Conservation (phyloP, 495 filamentous ascomycete species). For the Tuber melanosporum region DNA sequence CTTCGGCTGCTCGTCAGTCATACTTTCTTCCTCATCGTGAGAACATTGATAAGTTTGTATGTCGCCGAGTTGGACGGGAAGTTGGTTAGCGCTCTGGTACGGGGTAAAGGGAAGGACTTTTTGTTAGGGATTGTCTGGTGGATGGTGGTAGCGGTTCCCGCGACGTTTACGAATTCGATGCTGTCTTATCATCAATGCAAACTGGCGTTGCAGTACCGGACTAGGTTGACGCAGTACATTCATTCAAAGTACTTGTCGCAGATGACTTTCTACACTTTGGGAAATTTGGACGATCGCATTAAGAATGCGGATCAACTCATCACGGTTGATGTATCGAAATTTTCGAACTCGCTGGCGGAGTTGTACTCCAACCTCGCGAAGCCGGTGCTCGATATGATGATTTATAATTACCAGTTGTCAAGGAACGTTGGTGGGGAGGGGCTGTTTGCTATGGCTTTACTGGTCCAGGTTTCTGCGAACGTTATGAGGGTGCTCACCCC, state of each 20-base stretch:
- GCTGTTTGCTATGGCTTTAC: conserved; percentile 82
- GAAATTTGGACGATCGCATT: conserved; percentile 91
- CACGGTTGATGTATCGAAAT: conserved; percentile 89
- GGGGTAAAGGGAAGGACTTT: conserved; percentile 87
- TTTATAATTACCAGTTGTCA: conserved; percentile 90
- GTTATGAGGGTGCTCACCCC: conserved; percentile 92
- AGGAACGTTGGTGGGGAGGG: conserved; percentile 92
- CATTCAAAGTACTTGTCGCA: conserved; percentile 89
- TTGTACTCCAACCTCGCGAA: conserved; percentile 97
- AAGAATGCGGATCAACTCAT: conserved; percentile 98
- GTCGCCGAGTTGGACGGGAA: conserved; percentile 92
- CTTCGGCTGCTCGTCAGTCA: conserved; percentile 77
- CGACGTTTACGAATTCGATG: conserved; percentile 99
- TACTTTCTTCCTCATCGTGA: conserved; percentile 68
- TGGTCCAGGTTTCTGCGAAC: conserved; percentile 86
- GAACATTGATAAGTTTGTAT: conserved; percentile 88
- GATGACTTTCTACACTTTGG: conserved; percentile 96
- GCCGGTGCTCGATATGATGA: conserved; percentile 85
- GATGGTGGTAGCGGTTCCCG: conserved; percentile 97
- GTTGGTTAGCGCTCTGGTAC: conserved; percentile 82
- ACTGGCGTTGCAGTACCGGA: conserved; percentile 84
- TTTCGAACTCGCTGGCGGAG: conserved; percentile 90
- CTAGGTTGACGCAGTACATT: conserved; percentile 81
- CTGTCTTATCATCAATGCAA: conserved; percentile 97
- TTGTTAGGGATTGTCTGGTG: conserved; percentile 87